A percentile compares a stretch with the other conserved stretches of the same genome.
Evolutionary conservation across 2,329 filamentous ascomycete genomes (phyloP).

Genomic region (Fusarium sp.): DNA sequence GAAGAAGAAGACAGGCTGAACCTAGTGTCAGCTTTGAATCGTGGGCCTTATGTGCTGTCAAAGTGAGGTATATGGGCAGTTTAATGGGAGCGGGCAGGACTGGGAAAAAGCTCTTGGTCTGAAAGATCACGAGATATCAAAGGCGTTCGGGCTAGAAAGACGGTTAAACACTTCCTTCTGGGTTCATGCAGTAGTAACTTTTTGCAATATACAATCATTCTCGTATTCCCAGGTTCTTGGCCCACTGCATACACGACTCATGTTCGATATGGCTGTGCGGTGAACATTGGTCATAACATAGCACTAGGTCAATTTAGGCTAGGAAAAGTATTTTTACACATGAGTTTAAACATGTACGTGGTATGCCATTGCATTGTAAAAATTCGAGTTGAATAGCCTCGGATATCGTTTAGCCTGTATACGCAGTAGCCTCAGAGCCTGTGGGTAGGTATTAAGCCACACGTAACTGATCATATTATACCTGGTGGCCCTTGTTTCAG

Average conservation of each 20-base stretch:
- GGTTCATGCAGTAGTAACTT: slow-evolving; percentile 30
- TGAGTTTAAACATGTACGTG: not conserved
- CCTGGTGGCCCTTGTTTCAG: not conserved
- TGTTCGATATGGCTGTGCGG: slow-evolving; percentile 7
- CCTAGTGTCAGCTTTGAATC: not conserved
- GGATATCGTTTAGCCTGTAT: slow-evolving; percentile 14
- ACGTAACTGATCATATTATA: slow-evolving; percentile 1
- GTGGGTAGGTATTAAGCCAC: not conserved
- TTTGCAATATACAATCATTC: slow-evolving; percentile 13
- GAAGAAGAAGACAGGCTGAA: slow-evolving; percentile 60
- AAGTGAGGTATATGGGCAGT: slow-evolving; percentile 15
- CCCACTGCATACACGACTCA: slow-evolving; percentile 10
- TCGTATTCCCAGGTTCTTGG: not conserved
- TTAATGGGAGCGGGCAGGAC: slow-evolving; percentile 38
- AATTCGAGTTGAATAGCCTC: not conserved
- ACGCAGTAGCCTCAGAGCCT: not conserved
- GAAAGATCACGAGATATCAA: slow-evolving; percentile 38
- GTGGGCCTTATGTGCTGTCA: not conserved
- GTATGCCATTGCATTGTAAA: not conserved
- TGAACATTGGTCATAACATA: slow-evolving; percentile 17
- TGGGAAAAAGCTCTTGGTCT: slow-evolving; percentile 35
- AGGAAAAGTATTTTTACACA: slow-evolving; percentile 9
- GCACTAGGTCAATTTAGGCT: slow-evolving; percentile 8
- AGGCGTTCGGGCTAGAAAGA: slow-evolving; percentile 51
- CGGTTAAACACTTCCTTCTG: slow-evolving; percentile 23